A percentile compares a stretch with the other conserved stretches of the same genome.
phyloP scores from a whole-genome alignment of 257 asterid species.

The Leonotis leonurus region DNA sequence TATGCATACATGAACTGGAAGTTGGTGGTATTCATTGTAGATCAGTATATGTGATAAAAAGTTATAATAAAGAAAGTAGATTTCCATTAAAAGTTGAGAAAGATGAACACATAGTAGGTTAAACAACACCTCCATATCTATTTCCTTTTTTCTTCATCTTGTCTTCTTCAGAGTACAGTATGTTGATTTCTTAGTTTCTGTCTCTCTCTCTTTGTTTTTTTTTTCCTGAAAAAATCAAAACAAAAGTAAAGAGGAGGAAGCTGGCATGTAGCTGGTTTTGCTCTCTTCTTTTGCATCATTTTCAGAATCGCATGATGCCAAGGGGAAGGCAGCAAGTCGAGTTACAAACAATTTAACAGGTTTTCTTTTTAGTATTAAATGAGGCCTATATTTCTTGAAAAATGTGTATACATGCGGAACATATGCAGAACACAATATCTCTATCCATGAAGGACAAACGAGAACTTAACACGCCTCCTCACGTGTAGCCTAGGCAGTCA shows the following conservation, averaged over 20 bases:
- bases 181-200: slow-evolving; percentile 4
- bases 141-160: too few relatives aligned
- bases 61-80: not conserved
- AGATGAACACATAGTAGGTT: not conserved
- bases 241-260: slow-evolving; percentile 22
- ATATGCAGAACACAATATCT: too few relatives aligned
- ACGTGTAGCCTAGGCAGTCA: too few relatives aligned
- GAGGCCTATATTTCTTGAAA: too few relatives aligned
- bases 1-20: not conserved
- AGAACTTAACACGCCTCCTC: too few relatives aligned
- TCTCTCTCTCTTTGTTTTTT: not conserved
- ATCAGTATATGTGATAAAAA: not conserved
- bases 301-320: slow-evolving; percentile 2
- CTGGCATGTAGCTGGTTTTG: slow-evolving; percentile 23
- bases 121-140: too few relatives aligned
- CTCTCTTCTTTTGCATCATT: slow-evolving; percentile 12
- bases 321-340: not conserved
- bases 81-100: not conserved
- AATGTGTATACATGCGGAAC: too few relatives aligned
- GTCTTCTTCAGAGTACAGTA: not conserved
- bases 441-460: too few relatives aligned
- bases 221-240: not conserved
- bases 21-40: not conserved
- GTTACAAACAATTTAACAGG: slow-evolving; percentile 19
- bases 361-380: not conserved